Evolutionary conservation across 1,284 basidiomycete genomes (phyloP).

Genomic region (Chondrostereum purpureum): DNA sequence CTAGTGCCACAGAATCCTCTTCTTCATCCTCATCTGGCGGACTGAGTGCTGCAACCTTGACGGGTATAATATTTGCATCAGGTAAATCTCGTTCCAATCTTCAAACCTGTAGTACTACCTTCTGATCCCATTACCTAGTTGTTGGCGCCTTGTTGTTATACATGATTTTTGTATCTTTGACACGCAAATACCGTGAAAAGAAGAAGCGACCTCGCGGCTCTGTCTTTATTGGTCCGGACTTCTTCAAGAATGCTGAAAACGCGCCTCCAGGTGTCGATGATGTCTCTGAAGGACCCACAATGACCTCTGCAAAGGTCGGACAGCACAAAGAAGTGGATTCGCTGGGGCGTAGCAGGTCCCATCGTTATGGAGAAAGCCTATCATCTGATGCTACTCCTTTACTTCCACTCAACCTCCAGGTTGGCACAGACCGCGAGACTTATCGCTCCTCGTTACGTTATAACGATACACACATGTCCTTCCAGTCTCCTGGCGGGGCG

Average conservation of each 20-base stretch:
- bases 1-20: slow-evolving; percentile 7
- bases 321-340: background rate
- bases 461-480: background rate
- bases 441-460: background rate
- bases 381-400: background rate
- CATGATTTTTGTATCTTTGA: slow-evolving; percentile 16
- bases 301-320: background rate
- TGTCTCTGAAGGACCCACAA: background rate
- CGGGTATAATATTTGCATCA: slow-evolving; percentile 6
- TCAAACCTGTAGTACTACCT: too few relatives aligned
- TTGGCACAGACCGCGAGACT: background rate
- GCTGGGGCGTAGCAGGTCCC: background rate
- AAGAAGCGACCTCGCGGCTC: slow-evolving; percentile 17
- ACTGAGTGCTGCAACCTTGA: slow-evolving; percentile 10
- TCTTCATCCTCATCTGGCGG: slow-evolving; percentile 1
- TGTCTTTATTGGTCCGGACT: slow-evolving; percentile 12
- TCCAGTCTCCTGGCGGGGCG: background rate
- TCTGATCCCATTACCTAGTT: too few relatives aligned
- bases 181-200: slow-evolving; percentile 15
- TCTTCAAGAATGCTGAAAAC: slow-evolving; percentile 10
- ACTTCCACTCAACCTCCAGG: background rate
- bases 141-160: too few relatives aligned
- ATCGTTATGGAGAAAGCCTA: background rate
- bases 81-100: too few relatives aligned
- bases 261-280: too few relatives aligned